phyloP scores from a whole-genome alignment of 1,284 basidiomycete genomes.

The Marasmius sp. region DNA sequence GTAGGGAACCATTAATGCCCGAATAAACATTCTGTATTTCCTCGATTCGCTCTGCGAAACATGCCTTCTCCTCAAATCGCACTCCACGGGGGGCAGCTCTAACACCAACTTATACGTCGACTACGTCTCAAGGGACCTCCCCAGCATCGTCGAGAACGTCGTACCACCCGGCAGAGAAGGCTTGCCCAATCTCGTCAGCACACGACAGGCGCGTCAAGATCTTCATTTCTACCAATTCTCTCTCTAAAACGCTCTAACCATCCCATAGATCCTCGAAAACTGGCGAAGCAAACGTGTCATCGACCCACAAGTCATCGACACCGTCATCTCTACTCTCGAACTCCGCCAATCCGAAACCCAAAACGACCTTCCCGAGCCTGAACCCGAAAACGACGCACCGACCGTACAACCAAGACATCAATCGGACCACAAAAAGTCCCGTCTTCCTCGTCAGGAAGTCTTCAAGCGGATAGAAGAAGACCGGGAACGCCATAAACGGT shows the following conservation, averaged over 20 bases:
- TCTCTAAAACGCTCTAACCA: background rate
- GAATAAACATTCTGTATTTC: constrained; percentile 92
- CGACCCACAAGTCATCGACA: constrained; percentile 73
- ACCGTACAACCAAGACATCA: constrained; percentile 9
- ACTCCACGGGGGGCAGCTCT: constrained; percentile 38
- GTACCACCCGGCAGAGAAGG: constrained; percentile 84
- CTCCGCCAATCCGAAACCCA: constrained; percentile 38
- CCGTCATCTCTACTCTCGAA: constrained; percentile 53
- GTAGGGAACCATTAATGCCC: constrained; percentile 84
- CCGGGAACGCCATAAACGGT: constrained; percentile 91
- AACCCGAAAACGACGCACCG: constrained; percentile 19
- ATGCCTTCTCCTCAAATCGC: constrained; percentile 64
- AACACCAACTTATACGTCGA: constrained; percentile 68
- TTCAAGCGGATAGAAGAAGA: constrained; percentile 93
- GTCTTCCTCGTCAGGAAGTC: constrained; percentile 67
- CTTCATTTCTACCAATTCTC: background rate
- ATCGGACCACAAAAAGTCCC: constrained; percentile 20
- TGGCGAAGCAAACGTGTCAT: constrained; percentile 87
- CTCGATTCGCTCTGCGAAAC: constrained; percentile 86
- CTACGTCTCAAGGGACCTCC: constrained; percentile 73
- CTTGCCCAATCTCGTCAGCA: constrained; percentile 81
- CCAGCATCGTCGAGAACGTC: constrained; percentile 75
- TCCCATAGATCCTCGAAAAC: constrained; percentile 74
- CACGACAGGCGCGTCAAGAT: constrained; percentile 64
- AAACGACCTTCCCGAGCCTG: constrained; percentile 22